Evolutionary conservation across 2,329 filamentous ascomycete species (phyloP).

Genomic region (Orbilia blumenaviensis): DNA sequence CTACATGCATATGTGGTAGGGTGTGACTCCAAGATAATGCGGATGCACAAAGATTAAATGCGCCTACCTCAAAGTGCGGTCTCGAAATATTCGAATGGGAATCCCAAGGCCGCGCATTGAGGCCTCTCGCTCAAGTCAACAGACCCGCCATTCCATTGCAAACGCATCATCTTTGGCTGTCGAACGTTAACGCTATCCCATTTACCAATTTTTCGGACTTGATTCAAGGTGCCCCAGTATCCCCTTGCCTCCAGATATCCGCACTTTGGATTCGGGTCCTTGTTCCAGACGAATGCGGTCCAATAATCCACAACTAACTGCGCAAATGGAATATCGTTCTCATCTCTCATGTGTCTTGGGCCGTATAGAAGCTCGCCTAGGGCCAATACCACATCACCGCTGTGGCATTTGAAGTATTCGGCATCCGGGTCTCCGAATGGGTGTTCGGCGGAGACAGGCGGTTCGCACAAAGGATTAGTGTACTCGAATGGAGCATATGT

Average conservation of each 20-base stretch:
- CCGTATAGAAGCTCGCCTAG: constrained; percentile 59
- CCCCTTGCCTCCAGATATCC: constrained; percentile 59
- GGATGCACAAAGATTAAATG: background rate
- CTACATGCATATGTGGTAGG: too few species aligned
- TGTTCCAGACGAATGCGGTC: constrained; percentile 60
- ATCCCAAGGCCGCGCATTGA: constrained; percentile 32
- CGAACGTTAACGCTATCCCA: constrained; percentile 57
- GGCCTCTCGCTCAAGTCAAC: background rate
- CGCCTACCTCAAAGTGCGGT: background rate
- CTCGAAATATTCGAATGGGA: constrained; percentile 32
- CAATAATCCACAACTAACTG: constrained; percentile 60
- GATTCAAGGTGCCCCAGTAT: constrained; percentile 58
- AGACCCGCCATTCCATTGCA: constrained; percentile 39
- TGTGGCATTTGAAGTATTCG: constrained; percentile 63
- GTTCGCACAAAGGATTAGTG: constrained; percentile 59
- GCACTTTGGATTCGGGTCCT: constrained; percentile 59
- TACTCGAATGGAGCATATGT: constrained; percentile 61
- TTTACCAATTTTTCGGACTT: constrained; percentile 57
- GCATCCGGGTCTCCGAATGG: constrained; percentile 60
- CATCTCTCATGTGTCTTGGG: constrained; percentile 60
- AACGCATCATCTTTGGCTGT: constrained; percentile 9
- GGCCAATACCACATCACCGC: constrained; percentile 61
- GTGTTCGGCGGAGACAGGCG: constrained; percentile 57
- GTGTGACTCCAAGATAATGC: too few species aligned
- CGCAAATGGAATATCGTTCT: constrained; percentile 60